phyloP scores from a whole-genome alignment of 2,329 filamentous ascomycete species.

The Mycosphaerella sp. region DNA sequence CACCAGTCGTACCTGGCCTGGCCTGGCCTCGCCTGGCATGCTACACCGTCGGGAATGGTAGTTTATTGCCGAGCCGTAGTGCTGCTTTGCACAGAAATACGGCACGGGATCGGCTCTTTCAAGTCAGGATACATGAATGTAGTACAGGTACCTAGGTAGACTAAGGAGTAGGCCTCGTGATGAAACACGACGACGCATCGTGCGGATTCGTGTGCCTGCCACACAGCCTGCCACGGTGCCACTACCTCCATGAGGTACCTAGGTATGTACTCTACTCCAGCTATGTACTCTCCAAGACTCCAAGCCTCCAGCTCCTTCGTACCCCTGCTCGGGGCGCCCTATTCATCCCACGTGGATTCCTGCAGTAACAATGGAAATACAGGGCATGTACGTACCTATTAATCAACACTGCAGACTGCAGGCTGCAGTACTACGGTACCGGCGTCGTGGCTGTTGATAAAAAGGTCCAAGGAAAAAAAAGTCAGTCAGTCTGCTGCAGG shows the following conservation, averaged over 20 bases:
- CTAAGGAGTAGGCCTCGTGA: no score
- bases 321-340: not conserved
- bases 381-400: no score
- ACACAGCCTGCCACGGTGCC: no score
- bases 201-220: no score
- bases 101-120: conserved; percentile 5
- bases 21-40: not conserved
- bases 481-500: not conserved
- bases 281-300: no score
- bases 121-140: not conserved
- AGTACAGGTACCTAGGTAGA: no score
- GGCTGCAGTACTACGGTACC: not conserved
- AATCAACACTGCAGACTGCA: not conserved
- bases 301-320: no score
- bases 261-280: no score
- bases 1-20: not conserved
- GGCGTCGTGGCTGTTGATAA: not conserved
- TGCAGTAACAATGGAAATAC: not conserved
- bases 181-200: no score
- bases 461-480: not conserved
- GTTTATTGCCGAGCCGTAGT: not conserved
- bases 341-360: not conserved
- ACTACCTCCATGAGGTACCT: no score
- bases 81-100: not conserved
- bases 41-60: conserved; percentile 2